These are phyloP conservation scores for Colletotrichum sp. DNA, from an alignment of 2,329 filamentous ascomycete species.

Conservation along the genomic window DNA sequence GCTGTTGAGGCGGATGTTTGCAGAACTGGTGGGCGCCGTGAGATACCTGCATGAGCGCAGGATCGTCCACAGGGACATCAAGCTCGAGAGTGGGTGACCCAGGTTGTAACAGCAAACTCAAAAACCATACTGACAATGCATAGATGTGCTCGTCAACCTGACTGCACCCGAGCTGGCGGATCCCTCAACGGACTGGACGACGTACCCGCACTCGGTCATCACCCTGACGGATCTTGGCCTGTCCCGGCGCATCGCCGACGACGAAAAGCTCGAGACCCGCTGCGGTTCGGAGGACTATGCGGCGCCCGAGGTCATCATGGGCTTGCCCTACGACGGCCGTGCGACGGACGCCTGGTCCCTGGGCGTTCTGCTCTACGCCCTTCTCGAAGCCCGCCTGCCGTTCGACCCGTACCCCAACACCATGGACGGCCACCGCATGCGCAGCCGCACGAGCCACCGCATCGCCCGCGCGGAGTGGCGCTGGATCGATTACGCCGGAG, in stretches of 20 bases:
- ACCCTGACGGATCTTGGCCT: conserved; percentile 93
- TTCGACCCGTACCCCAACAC: conserved; percentile 90
- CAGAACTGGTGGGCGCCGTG: conserved; percentile 86
- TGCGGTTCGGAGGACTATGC: conserved; percentile 98
- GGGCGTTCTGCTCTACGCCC: conserved; percentile 89
- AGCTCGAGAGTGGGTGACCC: conserved; percentile 81
- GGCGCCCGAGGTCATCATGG: conserved; percentile 94
- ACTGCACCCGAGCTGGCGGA: conserved; percentile 70
- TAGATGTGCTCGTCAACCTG: conserved; percentile 92
- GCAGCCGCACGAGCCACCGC: conserved; percentile 86
- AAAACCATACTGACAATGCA: conserved; percentile 8
- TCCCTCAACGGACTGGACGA: conserved; percentile 69
- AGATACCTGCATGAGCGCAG: conserved; percentile 82
- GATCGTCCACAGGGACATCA: conserved; percentile 97
- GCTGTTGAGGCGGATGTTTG: conserved; percentile 84
- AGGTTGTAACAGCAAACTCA: too few relatives aligned
- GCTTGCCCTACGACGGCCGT: conserved; percentile 91
- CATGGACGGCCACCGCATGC: conserved; percentile 75
- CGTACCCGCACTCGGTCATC: conserved; percentile 81
- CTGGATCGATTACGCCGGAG: conserved; percentile 86
- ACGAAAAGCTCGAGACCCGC: conserved; percentile 88
- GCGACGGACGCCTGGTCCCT: conserved; percentile 94
- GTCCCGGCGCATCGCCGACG: conserved; percentile 82
- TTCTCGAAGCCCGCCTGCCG: conserved; percentile 90
- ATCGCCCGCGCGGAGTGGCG: conserved; percentile 96